These are phyloP conservation scores for Strobilomyces confusus DNA, from an alignment of 768 basidiomycete genomes.

Conservation along the genomic window DNA sequence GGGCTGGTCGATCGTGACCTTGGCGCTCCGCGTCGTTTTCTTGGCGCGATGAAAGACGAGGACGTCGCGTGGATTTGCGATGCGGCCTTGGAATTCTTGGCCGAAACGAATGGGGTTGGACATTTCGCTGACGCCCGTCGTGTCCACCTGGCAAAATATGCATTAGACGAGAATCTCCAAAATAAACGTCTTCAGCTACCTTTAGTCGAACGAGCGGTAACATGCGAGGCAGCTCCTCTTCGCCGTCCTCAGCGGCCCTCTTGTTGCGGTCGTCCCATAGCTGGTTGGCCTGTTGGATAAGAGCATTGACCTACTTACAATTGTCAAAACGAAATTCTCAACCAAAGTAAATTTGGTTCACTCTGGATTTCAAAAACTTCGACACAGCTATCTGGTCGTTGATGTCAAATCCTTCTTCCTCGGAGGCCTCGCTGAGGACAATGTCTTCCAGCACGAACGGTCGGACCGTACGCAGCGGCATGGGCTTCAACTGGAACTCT, in stretches of 20 bases:
- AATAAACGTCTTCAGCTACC: constrained; percentile 34
- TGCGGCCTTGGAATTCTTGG: constrained; percentile 84
- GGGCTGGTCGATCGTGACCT: constrained; percentile 71
- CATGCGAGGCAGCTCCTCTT: constrained; percentile 62
- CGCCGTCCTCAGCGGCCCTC: constrained; percentile 54
- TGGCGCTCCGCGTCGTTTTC: constrained; percentile 41
- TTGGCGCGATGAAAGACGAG: constrained; percentile 87
- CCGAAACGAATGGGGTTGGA: constrained; percentile 97
- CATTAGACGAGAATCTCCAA: background rate
- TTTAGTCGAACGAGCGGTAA: constrained; percentile 86
- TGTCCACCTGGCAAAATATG: constrained; percentile 63
- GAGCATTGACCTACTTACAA: constrained; percentile 58
- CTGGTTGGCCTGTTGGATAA: constrained; percentile 73
- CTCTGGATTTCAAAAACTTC: constrained; percentile 74
- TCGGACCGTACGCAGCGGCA: constrained; percentile 86
- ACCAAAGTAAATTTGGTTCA: constrained; percentile 26
- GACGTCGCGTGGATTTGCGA: constrained; percentile 94
- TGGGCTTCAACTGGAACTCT: constrained; percentile 79
- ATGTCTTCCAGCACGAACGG: constrained; percentile 91
- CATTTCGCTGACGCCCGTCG: constrained; percentile 84
- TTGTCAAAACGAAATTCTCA: background rate
- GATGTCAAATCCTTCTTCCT: constrained; percentile 71
- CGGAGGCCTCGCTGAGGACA: constrained; percentile 68
- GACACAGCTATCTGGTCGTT: constrained; percentile 79
- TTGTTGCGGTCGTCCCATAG: constrained; percentile 24